Base-by-base conservation (phyloP, 2,329 filamentous ascomycete genomes). In the Diatrype stigma region DNA sequence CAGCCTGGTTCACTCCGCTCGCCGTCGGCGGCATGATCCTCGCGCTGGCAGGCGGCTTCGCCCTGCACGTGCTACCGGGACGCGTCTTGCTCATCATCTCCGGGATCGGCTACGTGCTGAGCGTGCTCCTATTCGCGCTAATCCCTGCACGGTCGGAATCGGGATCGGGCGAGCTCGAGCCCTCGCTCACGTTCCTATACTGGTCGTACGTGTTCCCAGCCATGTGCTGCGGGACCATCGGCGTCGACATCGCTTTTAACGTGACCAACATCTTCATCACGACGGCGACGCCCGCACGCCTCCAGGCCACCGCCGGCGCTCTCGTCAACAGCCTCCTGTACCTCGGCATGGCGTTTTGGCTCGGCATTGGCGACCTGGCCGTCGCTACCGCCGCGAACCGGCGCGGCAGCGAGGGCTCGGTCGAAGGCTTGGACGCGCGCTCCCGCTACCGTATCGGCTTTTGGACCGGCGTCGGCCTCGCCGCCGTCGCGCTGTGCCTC, bases 191-290 rank as follows among this genome's bases (percentile, higher is more conserved):
- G 3, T 75, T 73, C 11, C 72, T 74, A 42, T 87, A 87, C 73
- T 93, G 88, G 89, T 80, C 84, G 0, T 91, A 80, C 61, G 76
- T 89, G 21, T 90, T 92, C 61, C 85, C 87, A 0, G 72, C 81
- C 49, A 87, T 87, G 84, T 65, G 86, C 3, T 81, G 83, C 55
- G 79, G 78, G 12, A 92, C 88, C 0, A 73, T 91, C 32, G 87
- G 85, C 17, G 83, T 91, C 52, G 89, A 93, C 61, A 82, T 91
- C 49, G 83, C 82, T 6, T 91, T 86, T 70, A 90, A 86, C 62
- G 79, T 91, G 1, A 81, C 84, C 17, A 91, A 87, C 60, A 80
- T 92, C 52, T 92, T 89, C 68, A 87, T 90, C 65, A 90, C 87
- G 0, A 90, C 87, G 0, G 81, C 79, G 14, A 73, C 91, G 55